These are phyloP conservation scores for Hypomyces perniciosus DNA, from an alignment of 2,329 filamentous ascomycete species.

Conservation along the genomic window DNA sequence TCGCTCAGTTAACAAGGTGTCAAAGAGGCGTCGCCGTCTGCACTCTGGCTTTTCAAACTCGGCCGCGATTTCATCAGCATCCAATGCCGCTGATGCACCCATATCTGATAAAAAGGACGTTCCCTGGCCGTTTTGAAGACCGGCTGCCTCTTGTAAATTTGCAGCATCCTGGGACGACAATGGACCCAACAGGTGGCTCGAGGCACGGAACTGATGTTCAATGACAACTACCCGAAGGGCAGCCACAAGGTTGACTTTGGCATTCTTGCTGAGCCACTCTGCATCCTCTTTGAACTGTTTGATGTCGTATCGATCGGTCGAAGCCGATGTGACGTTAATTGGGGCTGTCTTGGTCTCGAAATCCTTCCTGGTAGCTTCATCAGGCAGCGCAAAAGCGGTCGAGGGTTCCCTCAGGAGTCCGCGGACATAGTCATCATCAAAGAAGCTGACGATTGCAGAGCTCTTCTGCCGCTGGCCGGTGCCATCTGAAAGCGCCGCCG, in stretches of 20 bases:
- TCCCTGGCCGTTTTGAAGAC: conserved; percentile 54
- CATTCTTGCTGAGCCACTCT: conserved; percentile 75
- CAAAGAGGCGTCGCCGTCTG: conserved; percentile 61
- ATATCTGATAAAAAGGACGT: conserved; percentile 51
- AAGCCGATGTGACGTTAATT: conserved; percentile 70
- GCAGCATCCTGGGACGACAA: conserved; percentile 73
- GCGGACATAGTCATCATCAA: conserved; percentile 63
- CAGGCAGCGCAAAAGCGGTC: conserved; percentile 59
- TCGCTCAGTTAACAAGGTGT: conserved; percentile 66
- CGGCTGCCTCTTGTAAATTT: conserved; percentile 69
- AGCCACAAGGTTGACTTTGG: conserved; percentile 71
- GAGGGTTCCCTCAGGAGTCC: conserved; percentile 63
- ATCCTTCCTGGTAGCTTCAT: conserved; percentile 57
- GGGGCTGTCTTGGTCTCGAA: conserved; percentile 84
- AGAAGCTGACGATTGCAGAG: conserved; percentile 57
- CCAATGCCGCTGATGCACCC: conserved; percentile 38
- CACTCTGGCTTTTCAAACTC: conserved; percentile 58
- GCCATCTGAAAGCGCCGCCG: conserved; percentile 50
- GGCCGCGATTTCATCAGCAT: conserved; percentile 49
- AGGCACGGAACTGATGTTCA: conserved; percentile 77
- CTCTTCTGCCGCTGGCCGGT: conserved; percentile 50
- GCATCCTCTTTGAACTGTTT: conserved; percentile 79
- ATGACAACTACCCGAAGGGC: conserved; percentile 74
- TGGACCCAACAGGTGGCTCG: conserved; percentile 62
- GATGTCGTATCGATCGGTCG: conserved; percentile 63